A percentile compares a stretch with the other conserved stretches of the same genome.
Conservation (phyloP, 176 grass and related monocot genomes). For the Avena eriantha region DNA sequence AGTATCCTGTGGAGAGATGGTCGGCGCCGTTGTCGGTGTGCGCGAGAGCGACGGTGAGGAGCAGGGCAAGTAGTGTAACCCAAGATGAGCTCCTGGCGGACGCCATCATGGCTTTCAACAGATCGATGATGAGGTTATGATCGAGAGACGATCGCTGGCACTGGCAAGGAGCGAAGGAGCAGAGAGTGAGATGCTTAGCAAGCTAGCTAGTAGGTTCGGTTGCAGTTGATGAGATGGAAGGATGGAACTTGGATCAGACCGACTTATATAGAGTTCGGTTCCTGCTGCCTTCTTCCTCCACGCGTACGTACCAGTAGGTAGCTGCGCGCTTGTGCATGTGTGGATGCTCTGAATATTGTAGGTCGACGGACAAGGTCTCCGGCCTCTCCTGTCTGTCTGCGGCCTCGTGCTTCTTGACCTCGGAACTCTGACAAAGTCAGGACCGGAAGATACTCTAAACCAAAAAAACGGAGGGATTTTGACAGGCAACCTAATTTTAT, state of each 20-base stretch:
- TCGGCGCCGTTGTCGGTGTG: not conserved
- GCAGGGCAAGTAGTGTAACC: not conserved
- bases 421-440: not conserved
- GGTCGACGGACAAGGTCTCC: not conserved
- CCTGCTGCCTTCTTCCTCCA: not conserved
- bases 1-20: slow-evolving; percentile 48
- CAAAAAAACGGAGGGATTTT: not conserved
- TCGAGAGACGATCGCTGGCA: not conserved
- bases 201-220: not conserved
- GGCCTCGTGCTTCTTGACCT: not conserved
- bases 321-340: not conserved
- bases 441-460: not conserved
- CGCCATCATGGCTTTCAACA: not conserved
- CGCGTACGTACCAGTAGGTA: not conserved
- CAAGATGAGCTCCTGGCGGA: not conserved
- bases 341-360: not conserved
- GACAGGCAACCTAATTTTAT: no score
- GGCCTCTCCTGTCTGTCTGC: not conserved
- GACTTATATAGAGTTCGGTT: slow-evolving; percentile 24
- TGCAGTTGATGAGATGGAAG: not conserved
- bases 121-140: not conserved
- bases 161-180: not conserved
- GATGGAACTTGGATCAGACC: not conserved
- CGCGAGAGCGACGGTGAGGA: not conserved
- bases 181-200: not conserved